Conservation (phyloP, 768 basidiomycete species). For the Tylopilus sp. region DNA sequence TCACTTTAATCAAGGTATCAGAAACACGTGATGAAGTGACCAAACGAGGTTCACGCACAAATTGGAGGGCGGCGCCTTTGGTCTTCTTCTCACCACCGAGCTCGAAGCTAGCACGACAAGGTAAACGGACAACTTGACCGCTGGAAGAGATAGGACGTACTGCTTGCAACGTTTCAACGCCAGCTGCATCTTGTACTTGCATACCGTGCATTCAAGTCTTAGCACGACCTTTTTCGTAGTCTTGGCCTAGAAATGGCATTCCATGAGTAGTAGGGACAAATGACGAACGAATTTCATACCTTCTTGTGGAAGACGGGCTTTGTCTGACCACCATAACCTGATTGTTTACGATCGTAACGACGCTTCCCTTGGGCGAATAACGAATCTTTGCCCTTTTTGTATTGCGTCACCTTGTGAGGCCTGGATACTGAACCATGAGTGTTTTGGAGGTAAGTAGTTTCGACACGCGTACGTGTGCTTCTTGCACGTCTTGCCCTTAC, state of each 20-base stretch:
- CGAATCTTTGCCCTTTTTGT: constrained; percentile 99
- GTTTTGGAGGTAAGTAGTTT: neutral
- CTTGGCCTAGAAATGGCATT: constrained; percentile 63
- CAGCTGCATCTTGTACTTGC: constrained; percentile 98
- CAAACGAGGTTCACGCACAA: constrained; percentile 55
- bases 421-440: constrained; percentile 36
- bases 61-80: constrained; percentile 92
- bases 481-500: constrained; percentile 96
- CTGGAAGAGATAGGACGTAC: constrained; percentile 44
- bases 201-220: constrained; percentile 94
- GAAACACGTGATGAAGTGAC: neutral
- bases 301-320: constrained; percentile 99
- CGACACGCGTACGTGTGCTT: constrained; percentile 86
- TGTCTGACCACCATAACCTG: constrained; percentile 99
- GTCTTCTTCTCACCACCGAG: constrained; percentile 99
- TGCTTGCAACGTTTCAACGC: constrained; percentile 99
- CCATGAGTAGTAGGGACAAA: neutral
- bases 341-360: constrained; percentile 99
- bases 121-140: neutral
- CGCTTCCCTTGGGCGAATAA: constrained; percentile 98
- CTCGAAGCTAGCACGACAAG: constrained; percentile 70
- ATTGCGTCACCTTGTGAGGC: constrained; percentile 99
- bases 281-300: constrained; percentile 32
- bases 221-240: constrained; percentile 99
- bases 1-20: constrained; percentile 20